A percentile compares a stretch with the other conserved stretches of the same genome.
phyloP scores from a whole-genome alignment of 345 rosid genomes.

The Hibiscus syriacus region DNA sequence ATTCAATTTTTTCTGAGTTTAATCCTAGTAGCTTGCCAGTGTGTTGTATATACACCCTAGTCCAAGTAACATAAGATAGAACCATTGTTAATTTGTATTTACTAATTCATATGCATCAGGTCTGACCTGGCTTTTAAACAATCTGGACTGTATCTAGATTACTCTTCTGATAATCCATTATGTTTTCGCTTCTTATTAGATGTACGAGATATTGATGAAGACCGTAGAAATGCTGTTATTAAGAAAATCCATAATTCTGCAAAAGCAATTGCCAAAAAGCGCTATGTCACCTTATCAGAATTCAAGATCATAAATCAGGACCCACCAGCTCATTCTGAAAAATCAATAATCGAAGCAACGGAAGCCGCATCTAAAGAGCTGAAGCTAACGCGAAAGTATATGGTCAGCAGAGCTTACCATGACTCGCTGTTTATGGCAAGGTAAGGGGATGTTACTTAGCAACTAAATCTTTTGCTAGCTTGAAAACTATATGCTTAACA shows the following conservation, averaged over 20 bases:
- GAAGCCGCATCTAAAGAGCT: slow-evolving; percentile 63
- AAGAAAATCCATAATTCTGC: slow-evolving; percentile 76
- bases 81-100: not conserved
- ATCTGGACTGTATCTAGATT: too few species aligned
- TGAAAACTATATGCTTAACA: not conserved
- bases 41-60: not conserved
- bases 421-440: slow-evolving; percentile 97
- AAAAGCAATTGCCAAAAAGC: slow-evolving; percentile 45
- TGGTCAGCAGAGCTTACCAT: slow-evolving; percentile 98
- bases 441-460: slow-evolving; percentile 24
- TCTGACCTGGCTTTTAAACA: too few species aligned
- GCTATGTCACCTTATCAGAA: slow-evolving; percentile 57
- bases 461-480: not conserved
- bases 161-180: too few species aligned
- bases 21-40: too few species aligned
- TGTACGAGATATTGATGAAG: slow-evolving; percentile 83
- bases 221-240: slow-evolving; percentile 65
- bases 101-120: not conserved
- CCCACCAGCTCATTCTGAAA: slow-evolving; percentile 79
- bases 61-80: not conserved
- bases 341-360: slow-evolving; percentile 53
- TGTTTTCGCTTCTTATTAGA: slow-evolving; percentile 26
- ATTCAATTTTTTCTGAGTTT: too few species aligned
- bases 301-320: slow-evolving; percentile 91
- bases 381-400: slow-evolving; percentile 59